Percentiles rank a stretch among this genome's conserved stretches.
Evolutionary conservation across 768 basidiomycete genomes (phyloP).

Genomic region (Saitozyma podzolica): DNA sequence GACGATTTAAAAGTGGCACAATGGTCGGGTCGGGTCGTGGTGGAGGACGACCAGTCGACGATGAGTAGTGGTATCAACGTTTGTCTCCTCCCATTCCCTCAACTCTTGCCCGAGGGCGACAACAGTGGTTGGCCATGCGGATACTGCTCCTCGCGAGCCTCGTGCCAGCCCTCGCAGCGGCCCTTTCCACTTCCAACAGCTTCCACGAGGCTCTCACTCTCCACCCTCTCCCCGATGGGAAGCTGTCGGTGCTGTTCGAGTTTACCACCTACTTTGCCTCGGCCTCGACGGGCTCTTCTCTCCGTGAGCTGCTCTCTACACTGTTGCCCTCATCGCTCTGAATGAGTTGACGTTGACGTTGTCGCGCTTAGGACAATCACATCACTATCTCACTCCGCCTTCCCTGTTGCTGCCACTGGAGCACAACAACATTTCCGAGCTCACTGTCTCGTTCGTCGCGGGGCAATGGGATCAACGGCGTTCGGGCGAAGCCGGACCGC

Average conservation of each 20-base stretch:
- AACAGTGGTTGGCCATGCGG: neutral
- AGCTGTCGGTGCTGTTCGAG: constrained; percentile 74
- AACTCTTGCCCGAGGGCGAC: too few relatives aligned
- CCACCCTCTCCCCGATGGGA: constrained; percentile 74
- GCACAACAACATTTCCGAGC: constrained; percentile 79
- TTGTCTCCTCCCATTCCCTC: too few relatives aligned
- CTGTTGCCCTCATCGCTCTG: too few relatives aligned
- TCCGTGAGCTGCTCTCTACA: constrained; percentile 55
- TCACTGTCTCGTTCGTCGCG: constrained; percentile 85
- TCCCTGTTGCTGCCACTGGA: constrained; percentile 82
- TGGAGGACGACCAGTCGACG: constrained; percentile 13
- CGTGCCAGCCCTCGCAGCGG: constrained; percentile 3
- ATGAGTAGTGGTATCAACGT: too few relatives aligned
- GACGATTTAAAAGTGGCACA: too few relatives aligned
- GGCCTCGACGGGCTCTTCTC: constrained; percentile 55
- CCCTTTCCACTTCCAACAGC: constrained; percentile 5
- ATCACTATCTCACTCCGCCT: constrained; percentile 83
- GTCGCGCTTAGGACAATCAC: constrained; percentile 44
- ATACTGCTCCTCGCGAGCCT: neutral
- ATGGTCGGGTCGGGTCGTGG: neutral
- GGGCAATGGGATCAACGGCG: constrained; percentile 85
- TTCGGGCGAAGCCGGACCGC: constrained; percentile 72
- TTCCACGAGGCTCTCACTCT: constrained; percentile 61
- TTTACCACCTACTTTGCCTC: constrained; percentile 62
- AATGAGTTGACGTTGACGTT: neutral